Conservation (phyloP, 176 grass and related monocot genomes). For the Eragrostis nindensis region DNA sequence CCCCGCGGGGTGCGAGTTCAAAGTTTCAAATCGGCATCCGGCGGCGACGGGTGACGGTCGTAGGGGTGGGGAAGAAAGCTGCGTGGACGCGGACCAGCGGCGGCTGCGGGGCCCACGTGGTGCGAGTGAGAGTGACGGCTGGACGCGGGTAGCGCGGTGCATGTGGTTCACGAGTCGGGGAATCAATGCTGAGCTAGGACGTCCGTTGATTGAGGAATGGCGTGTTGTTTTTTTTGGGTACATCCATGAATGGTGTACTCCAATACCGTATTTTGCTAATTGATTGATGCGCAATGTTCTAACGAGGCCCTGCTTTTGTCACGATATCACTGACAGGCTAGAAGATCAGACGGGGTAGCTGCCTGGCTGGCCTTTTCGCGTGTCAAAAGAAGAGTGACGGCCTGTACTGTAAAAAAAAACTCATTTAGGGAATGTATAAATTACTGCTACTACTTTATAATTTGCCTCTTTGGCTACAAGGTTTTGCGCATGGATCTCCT, state of each 20-base stretch:
- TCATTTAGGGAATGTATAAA: too few relatives aligned
- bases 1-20: neutral
- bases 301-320: neutral
- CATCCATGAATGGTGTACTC: too few relatives aligned
- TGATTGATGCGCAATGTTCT: neutral
- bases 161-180: neutral
- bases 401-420: neutral
- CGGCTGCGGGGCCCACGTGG: neutral
- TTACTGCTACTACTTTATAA: too few relatives aligned
- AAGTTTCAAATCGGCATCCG: conserved; percentile 2
- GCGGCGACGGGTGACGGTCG: too few relatives aligned
- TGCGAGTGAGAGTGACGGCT: too few relatives aligned
- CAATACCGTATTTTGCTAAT: neutral
- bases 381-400: neutral
- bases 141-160: neutral
- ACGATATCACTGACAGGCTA: neutral
- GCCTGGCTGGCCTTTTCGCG: neutral
- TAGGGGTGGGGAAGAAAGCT: neutral
- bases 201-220: neutral
- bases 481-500: too few relatives aligned
- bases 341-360: neutral
- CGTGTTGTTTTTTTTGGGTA: neutral
- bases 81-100: neutral
- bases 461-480: too few relatives aligned
- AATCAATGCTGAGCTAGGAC: neutral